Evolutionary conservation across 2,329 filamentous ascomycete genomes (phyloP), one percentile per base, ranked within the genome.

Genomic region (Fusarium sp.): DNA sequence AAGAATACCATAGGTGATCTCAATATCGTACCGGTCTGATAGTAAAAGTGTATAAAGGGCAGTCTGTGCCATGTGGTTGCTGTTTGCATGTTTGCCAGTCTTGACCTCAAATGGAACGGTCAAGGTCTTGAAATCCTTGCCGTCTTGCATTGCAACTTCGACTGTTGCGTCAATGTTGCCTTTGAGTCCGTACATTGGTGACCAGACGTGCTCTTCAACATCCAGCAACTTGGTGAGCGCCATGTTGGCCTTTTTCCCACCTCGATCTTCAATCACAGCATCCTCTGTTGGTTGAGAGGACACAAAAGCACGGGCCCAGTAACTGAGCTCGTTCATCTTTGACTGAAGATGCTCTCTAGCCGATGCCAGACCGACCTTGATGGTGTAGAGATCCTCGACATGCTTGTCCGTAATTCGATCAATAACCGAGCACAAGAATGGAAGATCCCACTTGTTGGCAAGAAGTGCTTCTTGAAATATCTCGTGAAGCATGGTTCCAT

Each of bases 171-270:
- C 96, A 64, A 99, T 96, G 73, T 98, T 99, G 29, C 96, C 96
- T 79, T 99, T 99, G 14, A 99, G 84, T 0, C 96, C 96, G 77
- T 97, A 99, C 88, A 93, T 95, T 0, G 96, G 96, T 6, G 95
- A 98, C 96, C 96, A 99, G 27, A 99, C 90, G 76, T 98, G 96
- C 79, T 99, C 96, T 78, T 99, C 96, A 9, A 99, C 92, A 76
- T 98, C 96, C 13, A 99, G 89, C 27, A 99, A 84, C 77, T 98
- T 99, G 75, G 90, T 96, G 72, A 99, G 90, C 72, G 92, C 93
- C 86, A 98, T 90, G 62, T 86, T 90, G 10, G 91, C 88, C 70
- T 90, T 91, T 58, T 91, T 88, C 40, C 91, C 91, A 75, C 93
- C 91, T 50, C 92, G 87, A 70, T 94, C 93, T 71, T 93, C 90